These are phyloP conservation scores for Fusarium mundagurra DNA, from an alignment of 2,329 filamentous ascomycete species.

Conservation along the genomic window DNA sequence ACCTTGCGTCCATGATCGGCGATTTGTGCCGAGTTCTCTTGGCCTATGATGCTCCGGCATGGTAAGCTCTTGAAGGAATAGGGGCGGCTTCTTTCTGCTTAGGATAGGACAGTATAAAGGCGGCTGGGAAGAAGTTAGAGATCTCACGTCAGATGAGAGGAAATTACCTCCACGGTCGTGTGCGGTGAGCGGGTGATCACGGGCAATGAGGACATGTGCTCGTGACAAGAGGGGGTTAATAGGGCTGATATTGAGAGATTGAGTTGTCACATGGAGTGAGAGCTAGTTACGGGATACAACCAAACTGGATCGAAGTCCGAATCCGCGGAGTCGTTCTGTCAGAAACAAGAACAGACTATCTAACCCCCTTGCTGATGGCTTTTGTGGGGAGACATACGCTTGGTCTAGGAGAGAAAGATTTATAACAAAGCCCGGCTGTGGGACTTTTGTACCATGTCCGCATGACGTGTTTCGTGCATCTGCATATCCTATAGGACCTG, in stretches of 20 bases:
- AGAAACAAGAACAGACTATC: background rate
- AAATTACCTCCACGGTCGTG: constrained; percentile 3
- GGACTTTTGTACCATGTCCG: constrained; percentile 21
- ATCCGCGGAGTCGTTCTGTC: background rate
- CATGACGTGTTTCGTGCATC: constrained; percentile 14
- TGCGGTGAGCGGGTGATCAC: constrained; percentile 33
- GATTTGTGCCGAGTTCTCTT: constrained; percentile 21
- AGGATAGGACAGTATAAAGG: background rate
- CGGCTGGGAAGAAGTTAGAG: constrained; percentile 29
- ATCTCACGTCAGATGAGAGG: constrained; percentile 41
- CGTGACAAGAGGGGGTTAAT: constrained; percentile 1
- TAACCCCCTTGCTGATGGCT: background rate
- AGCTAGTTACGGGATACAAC: constrained; percentile 6
- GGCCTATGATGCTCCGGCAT: constrained; percentile 12
- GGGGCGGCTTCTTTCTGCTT: background rate
- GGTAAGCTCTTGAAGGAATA: constrained; percentile 3
- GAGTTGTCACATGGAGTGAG: background rate
- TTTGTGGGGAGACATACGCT: background rate
- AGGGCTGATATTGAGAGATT: constrained; percentile 27
- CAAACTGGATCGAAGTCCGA: background rate
- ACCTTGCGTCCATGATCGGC: constrained; percentile 17
- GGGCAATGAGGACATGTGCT: constrained; percentile 1
- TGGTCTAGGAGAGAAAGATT: background rate
- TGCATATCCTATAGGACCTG: background rate
- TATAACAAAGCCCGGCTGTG: background rate